phyloP scores from a whole-genome alignment of 2,329 filamentous ascomycete species.

The Cercospora sp. region DNA sequence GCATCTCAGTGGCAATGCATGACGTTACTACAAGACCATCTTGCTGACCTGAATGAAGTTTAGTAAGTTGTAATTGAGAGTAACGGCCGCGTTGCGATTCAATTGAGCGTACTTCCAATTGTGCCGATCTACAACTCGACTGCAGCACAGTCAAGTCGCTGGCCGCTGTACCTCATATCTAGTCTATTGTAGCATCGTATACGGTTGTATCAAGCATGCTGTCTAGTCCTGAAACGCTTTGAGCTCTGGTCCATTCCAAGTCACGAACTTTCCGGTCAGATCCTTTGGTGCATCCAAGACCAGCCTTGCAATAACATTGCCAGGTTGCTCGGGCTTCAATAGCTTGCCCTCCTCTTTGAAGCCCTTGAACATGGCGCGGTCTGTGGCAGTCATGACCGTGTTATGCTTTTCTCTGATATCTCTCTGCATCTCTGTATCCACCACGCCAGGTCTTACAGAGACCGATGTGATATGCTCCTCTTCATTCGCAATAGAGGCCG shows the following conservation, averaged over 20 bases:
- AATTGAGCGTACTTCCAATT: not conserved
- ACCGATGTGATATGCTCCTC: conserved; percentile 74
- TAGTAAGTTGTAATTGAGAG: not conserved
- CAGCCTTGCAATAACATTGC: conserved; percentile 79
- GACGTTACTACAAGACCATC: not conserved
- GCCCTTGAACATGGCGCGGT: conserved; percentile 64
- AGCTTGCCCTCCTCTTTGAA: conserved; percentile 70
- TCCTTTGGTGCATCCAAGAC: conserved; percentile 63
- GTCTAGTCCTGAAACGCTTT: conserved; percentile 35
- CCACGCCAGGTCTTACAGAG: conserved; percentile 73
- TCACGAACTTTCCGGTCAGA: conserved; percentile 75
- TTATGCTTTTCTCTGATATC: conserved; percentile 73
- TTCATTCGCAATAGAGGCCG: conserved; percentile 69
- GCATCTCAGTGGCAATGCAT: not conserved
- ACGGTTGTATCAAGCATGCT: not conserved
- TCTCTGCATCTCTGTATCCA: conserved; percentile 90
- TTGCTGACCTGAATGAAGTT: not conserved
- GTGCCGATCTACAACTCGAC: not conserved
- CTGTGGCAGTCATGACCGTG: conserved; percentile 58
- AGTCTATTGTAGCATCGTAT: not conserved
- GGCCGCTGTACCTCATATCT: not conserved
- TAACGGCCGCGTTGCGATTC: not conserved
- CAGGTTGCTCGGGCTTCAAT: conserved; percentile 73
- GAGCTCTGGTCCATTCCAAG: conserved; percentile 49
- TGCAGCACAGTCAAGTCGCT: not conserved